Evolutionary conservation across 352 stramenopile genomes (phyloP), one percentile per base, ranked within the genome.

Genomic region (Albugo laibachii): DNA sequence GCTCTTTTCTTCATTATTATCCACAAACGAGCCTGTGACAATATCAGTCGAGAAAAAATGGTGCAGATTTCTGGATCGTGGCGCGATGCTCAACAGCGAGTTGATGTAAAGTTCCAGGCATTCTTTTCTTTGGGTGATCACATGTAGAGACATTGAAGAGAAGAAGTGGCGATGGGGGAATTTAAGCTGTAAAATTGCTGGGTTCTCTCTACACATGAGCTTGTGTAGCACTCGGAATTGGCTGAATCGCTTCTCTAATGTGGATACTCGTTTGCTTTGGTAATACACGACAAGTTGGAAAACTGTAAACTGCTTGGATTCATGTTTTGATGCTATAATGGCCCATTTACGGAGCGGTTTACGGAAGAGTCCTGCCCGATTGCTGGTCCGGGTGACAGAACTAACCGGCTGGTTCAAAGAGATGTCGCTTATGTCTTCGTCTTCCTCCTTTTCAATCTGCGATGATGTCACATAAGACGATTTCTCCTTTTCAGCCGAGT

Each of bases 121-220:
- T 41, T 85, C 67, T 13, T 75, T 72, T 12, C 78, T 72, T 49
- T 91, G 78, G 55, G 87, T 75, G 53, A 91, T 91, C 37, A 91
- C 78, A 47, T 82, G 70, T 13, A 91, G 59, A 27, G 78, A 91
- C n/a, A 86, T 53, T 41, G 75, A 88, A 57, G 81, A 73, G 52
- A 91, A 91, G 51, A 86, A 84, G 49, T 85, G 83, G 46, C 88
- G 87, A 3, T 75, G 78, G 8, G 78, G 78, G 48, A 91, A 91
- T 47, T 83, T 84, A 20, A 88, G 64, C 41, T 81, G 83, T 46
- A 67, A 69, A 8, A 91, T 75, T 0, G 70, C 75, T 0, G 71
- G 70, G 55, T 88, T 88, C 53, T 83, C 83, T 56, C 65, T 66
- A 16, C 78, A 63, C 41, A 91, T 56, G 42, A 66, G 53, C 56